Evolutionary conservation across 345 rosid genomes (phyloP).

Genomic region (Eucalyptus camaldulensis): DNA sequence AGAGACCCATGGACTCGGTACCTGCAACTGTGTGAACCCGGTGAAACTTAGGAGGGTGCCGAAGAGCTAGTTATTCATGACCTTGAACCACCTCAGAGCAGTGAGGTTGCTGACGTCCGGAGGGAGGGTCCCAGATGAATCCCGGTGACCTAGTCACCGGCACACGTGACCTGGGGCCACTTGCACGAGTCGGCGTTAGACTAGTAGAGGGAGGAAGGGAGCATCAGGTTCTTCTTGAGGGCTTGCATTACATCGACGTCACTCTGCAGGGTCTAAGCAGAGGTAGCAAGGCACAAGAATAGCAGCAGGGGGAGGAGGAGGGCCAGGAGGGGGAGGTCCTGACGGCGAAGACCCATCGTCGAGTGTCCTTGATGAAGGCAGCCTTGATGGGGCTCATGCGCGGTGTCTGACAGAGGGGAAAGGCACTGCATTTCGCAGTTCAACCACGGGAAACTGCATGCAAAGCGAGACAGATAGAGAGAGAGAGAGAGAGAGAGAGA

Average conservation of each 20-base stretch:
- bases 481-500: no score
- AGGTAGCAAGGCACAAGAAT: neutral
- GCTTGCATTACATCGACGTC: constrained; percentile 3
- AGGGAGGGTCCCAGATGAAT: constrained; percentile 61
- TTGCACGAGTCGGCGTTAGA: constrained; percentile 47
- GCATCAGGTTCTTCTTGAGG: constrained; percentile 17
- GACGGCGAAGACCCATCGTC: neutral
- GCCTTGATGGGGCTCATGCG: neutral
- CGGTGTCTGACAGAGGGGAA: neutral
- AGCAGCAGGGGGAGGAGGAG: neutral
- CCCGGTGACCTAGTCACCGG: constrained; percentile 13
- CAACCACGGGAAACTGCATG: neutral
- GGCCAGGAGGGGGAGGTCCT: neutral
- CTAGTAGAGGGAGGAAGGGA: constrained; percentile 32
- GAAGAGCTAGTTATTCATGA: constrained; percentile 25
- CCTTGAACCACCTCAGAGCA: constrained; percentile 23
- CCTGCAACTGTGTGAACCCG: constrained; percentile 24
- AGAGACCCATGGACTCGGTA: neutral
- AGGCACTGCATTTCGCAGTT: neutral
- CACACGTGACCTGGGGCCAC: constrained; percentile 37
- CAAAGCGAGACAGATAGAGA: neutral
- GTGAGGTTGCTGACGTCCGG: constrained; percentile 35
- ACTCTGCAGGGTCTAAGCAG: constrained; percentile 5
- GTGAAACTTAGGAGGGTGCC: constrained; percentile 53
- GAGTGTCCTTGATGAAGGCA: no score